A percentile compares a stretch with the other conserved stretches of the same genome.
These are phyloP conservation scores for Chaetomium tenue DNA, from an alignment of 495 filamentous ascomycete species.

Conservation along the genomic window DNA sequence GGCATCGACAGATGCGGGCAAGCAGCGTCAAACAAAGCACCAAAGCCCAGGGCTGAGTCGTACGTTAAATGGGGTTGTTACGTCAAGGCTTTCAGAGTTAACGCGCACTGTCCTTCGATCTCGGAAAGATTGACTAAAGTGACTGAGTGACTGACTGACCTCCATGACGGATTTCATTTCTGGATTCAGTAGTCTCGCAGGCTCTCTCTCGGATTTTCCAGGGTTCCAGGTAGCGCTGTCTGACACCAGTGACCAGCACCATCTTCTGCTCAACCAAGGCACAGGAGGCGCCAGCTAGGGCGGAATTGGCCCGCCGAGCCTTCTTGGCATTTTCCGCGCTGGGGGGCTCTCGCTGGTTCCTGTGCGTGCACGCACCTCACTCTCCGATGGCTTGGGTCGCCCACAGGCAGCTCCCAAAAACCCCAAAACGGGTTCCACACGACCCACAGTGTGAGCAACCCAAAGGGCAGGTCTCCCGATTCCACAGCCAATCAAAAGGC, in stretches of 20 bases:
- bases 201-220: not conserved
- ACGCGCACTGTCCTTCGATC: not conserved
- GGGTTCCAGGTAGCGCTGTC: no score
- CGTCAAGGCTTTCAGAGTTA: not conserved
- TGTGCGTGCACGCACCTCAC: not conserved
- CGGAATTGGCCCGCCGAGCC: not conserved
- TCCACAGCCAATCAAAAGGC: not conserved
- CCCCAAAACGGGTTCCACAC: not conserved
- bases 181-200: no score
- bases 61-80: no score
- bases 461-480: not conserved
- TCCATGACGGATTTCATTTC: no score
- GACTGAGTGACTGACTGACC: no score
- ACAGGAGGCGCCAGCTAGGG: not conserved
- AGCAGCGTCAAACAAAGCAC: not conserved
- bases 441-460: conserved; percentile 6
- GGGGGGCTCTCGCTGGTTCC: not conserved
- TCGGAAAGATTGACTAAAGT: no score
- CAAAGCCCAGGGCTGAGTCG: no score
- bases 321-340: not conserved
- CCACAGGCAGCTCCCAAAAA: conserved; percentile 9
- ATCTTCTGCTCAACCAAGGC: not conserved
- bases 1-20: not conserved
- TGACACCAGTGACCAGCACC: no score
- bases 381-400: conserved; percentile 28